Evolutionary conservation across 1,284 basidiomycete species (phyloP).

Genomic region (Ganoderma lingzhi): DNA sequence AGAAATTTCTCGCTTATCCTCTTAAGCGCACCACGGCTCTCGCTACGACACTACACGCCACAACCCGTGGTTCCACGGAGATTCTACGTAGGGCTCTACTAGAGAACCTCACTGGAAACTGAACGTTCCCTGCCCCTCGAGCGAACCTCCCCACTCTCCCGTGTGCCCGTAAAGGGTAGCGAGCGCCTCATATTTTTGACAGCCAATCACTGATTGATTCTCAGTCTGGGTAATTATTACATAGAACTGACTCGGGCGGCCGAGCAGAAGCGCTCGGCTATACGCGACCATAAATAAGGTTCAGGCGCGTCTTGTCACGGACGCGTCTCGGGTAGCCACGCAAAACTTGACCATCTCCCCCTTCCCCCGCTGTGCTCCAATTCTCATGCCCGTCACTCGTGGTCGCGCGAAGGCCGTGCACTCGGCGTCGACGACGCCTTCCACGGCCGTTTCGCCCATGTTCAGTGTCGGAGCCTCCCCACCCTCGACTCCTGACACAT

Average conservation of each 20-base stretch:
- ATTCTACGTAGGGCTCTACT: too few species aligned
- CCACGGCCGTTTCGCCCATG: slow-evolving; percentile 48
- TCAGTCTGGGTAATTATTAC: too few species aligned
- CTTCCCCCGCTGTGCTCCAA: slow-evolving; percentile 8
- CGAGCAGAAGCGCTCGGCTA: slow-evolving; percentile 23
- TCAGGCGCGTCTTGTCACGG: slow-evolving; percentile 35
- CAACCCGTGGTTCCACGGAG: too few species aligned
- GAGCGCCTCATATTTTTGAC: too few species aligned
- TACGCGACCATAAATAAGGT: slow-evolving; percentile 36
- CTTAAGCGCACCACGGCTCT: too few species aligned
- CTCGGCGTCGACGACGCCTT: slow-evolving; percentile 42
- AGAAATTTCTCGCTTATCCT: too few species aligned
- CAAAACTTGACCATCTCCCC: slow-evolving; percentile 24
- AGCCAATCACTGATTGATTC: too few species aligned
- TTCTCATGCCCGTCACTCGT: slow-evolving; percentile 35
- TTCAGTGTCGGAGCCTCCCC: slow-evolving; percentile 53
- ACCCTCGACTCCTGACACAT: slow-evolving; percentile 53
- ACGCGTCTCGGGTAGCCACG: slow-evolving; percentile 32
- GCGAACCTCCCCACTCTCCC: too few species aligned
- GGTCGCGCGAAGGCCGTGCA: slow-evolving; percentile 32
- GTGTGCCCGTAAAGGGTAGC: too few species aligned
- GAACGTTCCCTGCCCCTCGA: too few species aligned
- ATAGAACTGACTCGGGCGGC: background rate
- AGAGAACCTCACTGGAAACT: too few species aligned
- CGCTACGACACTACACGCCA: too few species aligned